Percentiles rank a stretch among this genome's conserved stretches.
Evolutionary conservation across 768 basidiomycete species (phyloP).

Genomic region (Phallus indusiatus): DNA sequence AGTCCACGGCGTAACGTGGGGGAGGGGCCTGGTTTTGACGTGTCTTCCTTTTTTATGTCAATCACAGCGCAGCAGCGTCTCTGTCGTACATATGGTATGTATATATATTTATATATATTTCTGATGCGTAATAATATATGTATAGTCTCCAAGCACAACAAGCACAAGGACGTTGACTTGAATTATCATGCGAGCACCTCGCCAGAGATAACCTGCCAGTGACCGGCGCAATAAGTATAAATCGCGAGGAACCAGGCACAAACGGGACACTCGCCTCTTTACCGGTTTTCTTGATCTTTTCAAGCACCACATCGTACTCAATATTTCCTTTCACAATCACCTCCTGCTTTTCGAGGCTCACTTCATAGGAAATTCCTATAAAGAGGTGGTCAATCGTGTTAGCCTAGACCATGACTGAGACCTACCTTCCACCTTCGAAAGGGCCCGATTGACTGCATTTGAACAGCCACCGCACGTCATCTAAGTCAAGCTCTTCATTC

Average conservation of each 20-base stretch:
- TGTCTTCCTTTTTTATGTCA: no score
- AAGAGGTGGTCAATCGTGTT: no score
- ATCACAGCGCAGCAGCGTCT: no score
- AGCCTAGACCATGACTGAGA: constrained; percentile 14
- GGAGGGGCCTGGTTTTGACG: no score
- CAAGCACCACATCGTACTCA: constrained; percentile 55
- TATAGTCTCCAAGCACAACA: no score
- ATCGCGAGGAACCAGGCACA: not conserved
- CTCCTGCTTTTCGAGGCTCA: constrained; percentile 60
- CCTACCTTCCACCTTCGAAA: constrained; percentile 55
- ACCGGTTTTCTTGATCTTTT: constrained; percentile 83
- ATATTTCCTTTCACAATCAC: constrained; percentile 58
- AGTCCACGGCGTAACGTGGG: no score
- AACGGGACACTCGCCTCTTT: constrained; percentile 45
- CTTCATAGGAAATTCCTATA: constrained; percentile 48
- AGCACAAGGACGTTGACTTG: no score
- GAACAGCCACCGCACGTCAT: constrained; percentile 88
- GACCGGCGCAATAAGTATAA: not conserved
- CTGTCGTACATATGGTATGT: no score
- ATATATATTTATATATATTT: no score
- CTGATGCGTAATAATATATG: no score
- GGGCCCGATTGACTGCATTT: constrained; percentile 65
- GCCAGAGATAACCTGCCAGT: constrained; percentile 36
- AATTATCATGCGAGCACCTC: constrained; percentile 28
- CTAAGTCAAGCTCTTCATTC: constrained; percentile 26